A percentile compares a stretch with the other conserved stretches of the same genome.
These are phyloP conservation scores for Botrytis tulipae DNA, from an alignment of 2,329 filamentous ascomycete species.

Conservation along the genomic window DNA sequence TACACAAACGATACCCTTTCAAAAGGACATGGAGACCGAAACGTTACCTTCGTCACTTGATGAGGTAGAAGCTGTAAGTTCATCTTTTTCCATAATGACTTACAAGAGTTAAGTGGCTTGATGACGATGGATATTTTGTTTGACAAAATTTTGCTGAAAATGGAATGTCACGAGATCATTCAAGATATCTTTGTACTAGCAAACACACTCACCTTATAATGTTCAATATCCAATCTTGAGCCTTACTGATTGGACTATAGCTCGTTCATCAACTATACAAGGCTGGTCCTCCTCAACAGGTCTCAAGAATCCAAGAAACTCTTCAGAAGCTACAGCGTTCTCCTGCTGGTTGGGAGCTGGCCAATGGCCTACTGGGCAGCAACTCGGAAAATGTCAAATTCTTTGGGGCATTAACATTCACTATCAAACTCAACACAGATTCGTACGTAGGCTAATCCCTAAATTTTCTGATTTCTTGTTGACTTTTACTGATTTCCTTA, in stretches of 20 bases:
- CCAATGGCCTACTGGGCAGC: slow-evolving; percentile 69
- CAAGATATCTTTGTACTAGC: background rate
- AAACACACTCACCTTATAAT: background rate
- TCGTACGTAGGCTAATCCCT: slow-evolving; percentile 56
- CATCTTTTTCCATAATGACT: background rate
- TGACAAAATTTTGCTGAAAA: background rate
- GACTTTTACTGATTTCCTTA: slow-evolving; percentile 23
- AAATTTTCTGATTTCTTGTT: background rate
- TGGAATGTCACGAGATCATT: slow-evolving; percentile 1
- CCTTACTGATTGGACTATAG: slow-evolving; percentile 25
- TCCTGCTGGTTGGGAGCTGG: slow-evolving; percentile 80
- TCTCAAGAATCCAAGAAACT: slow-evolving; percentile 63
- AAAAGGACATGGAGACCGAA: slow-evolving; percentile 23
- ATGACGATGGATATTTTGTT: background rate
- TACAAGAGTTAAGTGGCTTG: background rate
- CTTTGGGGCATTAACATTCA: slow-evolving; percentile 89
- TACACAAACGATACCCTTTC: background rate
- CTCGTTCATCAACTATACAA: slow-evolving; percentile 53
- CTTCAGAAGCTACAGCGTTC: slow-evolving; percentile 78
- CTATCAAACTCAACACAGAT: slow-evolving; percentile 91
- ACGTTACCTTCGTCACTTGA: slow-evolving; percentile 35
- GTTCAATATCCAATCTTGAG: background rate
- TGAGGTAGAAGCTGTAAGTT: slow-evolving; percentile 37
- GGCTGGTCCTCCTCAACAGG: slow-evolving; percentile 43
- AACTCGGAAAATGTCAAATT: slow-evolving; percentile 77